Conservation (phyloP, 345 rosid species). For the Bruguiera sexangula region DNA sequence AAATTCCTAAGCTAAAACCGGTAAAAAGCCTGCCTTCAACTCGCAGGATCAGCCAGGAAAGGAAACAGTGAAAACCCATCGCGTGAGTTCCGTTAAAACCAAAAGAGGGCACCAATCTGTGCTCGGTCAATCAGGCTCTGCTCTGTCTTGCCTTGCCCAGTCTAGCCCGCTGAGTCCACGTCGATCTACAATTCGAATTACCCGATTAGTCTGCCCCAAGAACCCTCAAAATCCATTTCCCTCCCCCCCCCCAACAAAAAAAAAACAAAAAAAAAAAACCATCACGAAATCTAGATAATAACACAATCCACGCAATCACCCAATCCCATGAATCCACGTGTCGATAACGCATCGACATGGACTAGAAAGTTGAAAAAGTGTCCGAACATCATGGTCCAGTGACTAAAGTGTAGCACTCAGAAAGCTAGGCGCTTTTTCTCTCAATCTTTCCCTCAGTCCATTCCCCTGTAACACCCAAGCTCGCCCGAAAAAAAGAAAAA, state of each 20-base stretch:
- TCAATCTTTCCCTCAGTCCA: no score
- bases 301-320: slow-evolving; percentile 32
- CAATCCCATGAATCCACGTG: slow-evolving; percentile 10
- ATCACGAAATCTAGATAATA: slow-evolving; percentile 56
- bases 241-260: background rate
- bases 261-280: background rate
- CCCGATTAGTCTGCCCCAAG: slow-evolving; percentile 4
- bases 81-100: slow-evolving; percentile 7
- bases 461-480: background rate
- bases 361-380: background rate
- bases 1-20: background rate
- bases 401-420: background rate
- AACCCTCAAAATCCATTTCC: background rate
- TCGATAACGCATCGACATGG: background rate
- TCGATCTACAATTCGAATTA: slow-evolving; percentile 4
- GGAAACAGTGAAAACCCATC: slow-evolving; percentile 2
- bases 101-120: background rate
- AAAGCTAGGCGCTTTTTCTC: background rate
- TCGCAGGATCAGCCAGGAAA: background rate
- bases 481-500: background rate
- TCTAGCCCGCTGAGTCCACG: no score
- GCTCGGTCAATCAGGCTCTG: no score
- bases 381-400: background rate
- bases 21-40: background rate
- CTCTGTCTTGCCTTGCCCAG: no score